Conservation (phyloP, 345 rosid genomes). For the Ailanthus altissimus region DNA sequence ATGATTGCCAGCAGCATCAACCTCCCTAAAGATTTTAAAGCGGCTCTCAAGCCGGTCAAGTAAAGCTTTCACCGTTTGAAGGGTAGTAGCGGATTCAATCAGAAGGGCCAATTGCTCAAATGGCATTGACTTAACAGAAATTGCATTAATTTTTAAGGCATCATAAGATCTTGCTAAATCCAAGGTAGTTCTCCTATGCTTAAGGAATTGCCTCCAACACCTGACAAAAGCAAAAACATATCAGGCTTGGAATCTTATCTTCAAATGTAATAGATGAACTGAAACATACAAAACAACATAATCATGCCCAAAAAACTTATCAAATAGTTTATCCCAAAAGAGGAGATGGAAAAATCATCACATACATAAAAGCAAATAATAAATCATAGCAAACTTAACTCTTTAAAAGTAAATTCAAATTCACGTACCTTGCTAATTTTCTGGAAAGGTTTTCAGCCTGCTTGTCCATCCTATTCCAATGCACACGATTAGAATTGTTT, state of each 20-base stretch:
- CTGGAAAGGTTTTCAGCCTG: slow-evolving; percentile 80
- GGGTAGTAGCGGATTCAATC: slow-evolving; percentile 63
- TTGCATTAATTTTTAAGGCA: slow-evolving; percentile 60
- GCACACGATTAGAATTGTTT: slow-evolving; percentile 48
- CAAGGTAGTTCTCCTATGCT: slow-evolving; percentile 63
- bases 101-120: slow-evolving; percentile 83
- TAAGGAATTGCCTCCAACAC: slow-evolving; percentile 84
- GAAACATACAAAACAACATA: neutral
- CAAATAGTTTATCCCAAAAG: neutral
- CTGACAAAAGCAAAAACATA: slow-evolving; percentile 37
- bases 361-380: neutral
- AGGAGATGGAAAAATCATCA: neutral
- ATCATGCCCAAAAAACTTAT: neutral
- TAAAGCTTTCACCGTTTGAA: slow-evolving; percentile 59
- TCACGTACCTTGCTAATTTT: slow-evolving; percentile 69
- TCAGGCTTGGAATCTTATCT: slow-evolving; percentile 17
- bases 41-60: slow-evolving; percentile 87
- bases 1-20: slow-evolving; percentile 28
- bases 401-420: neutral
- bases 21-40: slow-evolving; percentile 54
- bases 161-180: slow-evolving; percentile 69
- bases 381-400: neutral
- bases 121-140: slow-evolving; percentile 56
- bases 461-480: slow-evolving; percentile 54
- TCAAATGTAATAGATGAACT: neutral